Evolutionary conservation across 768 basidiomycete species (phyloP).

Genomic region (Rhodotorula taiwanensis): DNA sequence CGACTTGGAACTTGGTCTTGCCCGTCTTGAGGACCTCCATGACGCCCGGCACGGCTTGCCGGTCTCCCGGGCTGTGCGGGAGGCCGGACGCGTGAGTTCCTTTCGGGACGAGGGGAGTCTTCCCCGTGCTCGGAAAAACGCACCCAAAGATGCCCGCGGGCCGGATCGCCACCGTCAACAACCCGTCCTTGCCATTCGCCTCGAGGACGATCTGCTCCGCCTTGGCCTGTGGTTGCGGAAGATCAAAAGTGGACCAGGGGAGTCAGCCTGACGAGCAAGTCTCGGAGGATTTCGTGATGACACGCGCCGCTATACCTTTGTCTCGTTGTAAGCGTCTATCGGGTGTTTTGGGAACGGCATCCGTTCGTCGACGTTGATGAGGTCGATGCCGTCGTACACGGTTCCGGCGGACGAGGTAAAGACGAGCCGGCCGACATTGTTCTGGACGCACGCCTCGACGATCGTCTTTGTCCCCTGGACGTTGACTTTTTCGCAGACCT

Average conservation of each 20-base stretch:
- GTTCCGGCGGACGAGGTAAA: slow-evolving; percentile 92
- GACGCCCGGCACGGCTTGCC: slow-evolving; percentile 73
- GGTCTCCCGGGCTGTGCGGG: slow-evolving; percentile 72
- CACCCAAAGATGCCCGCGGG: slow-evolving; percentile 96
- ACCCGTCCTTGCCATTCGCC: slow-evolving; percentile 75
- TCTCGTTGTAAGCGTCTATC: slow-evolving; percentile 87
- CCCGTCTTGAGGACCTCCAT: slow-evolving; percentile 68
- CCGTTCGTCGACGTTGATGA: slow-evolving; percentile 83
- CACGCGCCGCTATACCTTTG: slow-evolving; percentile 51
- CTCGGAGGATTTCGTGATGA: background rate
- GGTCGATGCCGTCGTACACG: slow-evolving; percentile 72
- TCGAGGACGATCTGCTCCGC: slow-evolving; percentile 75
- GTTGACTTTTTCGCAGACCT: slow-evolving; percentile 84
- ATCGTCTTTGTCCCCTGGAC: slow-evolving; percentile 82
- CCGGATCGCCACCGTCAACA: slow-evolving; percentile 80
- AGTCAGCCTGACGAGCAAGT: background rate
- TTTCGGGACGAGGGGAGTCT: too few species aligned
- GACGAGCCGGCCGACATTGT: slow-evolving; percentile 74
- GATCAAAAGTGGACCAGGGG: background rate
- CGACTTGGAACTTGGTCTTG: slow-evolving; percentile 88
- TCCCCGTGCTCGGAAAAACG: slow-evolving; percentile 36
- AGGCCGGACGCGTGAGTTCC: background rate
- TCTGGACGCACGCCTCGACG: slow-evolving; percentile 68
- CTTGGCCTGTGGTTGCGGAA: slow-evolving; percentile 49
- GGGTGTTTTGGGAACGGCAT: slow-evolving; percentile 63